A percentile compares a stretch with the other conserved stretches of the same genome.
Conservation (phyloP, 2,329 filamentous ascomycete genomes). For the Diaporthe eres region DNA sequence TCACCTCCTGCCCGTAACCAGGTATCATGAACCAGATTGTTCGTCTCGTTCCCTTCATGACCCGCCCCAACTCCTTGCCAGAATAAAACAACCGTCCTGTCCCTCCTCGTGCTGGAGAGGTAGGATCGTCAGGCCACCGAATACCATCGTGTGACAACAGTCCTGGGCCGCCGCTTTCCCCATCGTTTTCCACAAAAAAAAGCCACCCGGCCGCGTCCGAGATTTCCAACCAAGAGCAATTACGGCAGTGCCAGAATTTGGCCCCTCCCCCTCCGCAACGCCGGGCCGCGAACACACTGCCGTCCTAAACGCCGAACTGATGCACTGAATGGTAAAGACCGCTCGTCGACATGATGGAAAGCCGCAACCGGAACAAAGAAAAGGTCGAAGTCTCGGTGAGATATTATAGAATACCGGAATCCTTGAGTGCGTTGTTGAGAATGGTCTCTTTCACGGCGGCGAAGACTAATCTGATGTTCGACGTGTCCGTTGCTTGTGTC, state of each 20-base stretch:
- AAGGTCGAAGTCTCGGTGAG: constrained; percentile 16
- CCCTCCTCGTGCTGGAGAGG: constrained; percentile 25
- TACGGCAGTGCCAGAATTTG: constrained; percentile 16
- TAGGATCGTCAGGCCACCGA: constrained; percentile 21
- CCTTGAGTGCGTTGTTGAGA: constrained; percentile 96
- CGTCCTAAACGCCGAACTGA: constrained; percentile 42
- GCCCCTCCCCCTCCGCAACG: constrained; percentile 32
- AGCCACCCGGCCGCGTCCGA: constrained; percentile 13
- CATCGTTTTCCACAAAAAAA: constrained; percentile 21
- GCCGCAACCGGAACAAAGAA: constrained; percentile 33
- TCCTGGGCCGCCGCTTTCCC: constrained; percentile 9
- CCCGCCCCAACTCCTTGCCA: constrained; percentile 39
- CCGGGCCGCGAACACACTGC: constrained; percentile 36
- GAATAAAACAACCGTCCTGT: constrained; percentile 28
- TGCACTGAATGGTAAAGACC: constrained; percentile 42
- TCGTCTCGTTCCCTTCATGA: constrained; percentile 29
- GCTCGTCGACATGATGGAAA: constrained; percentile 40
- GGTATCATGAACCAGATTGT: constrained; percentile 36
- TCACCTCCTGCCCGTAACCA: constrained; percentile 28
- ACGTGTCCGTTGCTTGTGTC: constrained; percentile 98
- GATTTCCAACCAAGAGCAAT: constrained; percentile 22
- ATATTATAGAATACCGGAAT: constrained; percentile 91
- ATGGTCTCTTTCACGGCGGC: constrained; percentile 99
- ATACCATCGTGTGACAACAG: constrained; percentile 14
- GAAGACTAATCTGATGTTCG: constrained; percentile 97